Evolutionary conservation across 192 early-diverging fungal species (phyloP), one percentile per base, ranked within the genome.

Genomic region (Spizellomyces sp.): DNA sequence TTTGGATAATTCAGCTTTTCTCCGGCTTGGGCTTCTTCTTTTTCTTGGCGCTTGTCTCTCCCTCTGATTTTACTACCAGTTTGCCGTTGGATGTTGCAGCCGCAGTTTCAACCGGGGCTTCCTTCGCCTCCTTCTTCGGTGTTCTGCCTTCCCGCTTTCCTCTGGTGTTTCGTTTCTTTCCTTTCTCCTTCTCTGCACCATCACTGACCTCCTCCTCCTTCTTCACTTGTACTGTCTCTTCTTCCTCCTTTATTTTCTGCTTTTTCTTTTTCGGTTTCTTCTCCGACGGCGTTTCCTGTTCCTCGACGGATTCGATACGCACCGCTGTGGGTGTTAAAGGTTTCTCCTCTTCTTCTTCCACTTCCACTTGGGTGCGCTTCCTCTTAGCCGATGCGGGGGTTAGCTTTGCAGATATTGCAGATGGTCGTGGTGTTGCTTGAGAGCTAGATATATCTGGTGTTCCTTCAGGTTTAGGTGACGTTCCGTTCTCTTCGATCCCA

Each of bases 311-410:
- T 36, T 36, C 27, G 27, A 36, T 36, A 3, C 3, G 27, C 27
- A 3, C 65, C 0, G 59, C 46, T 12, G 64, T 36, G 10, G 81
- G 77, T 58, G 70, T 55, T 64, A 73, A 67, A 66, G 70, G 67
- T 45, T 71, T 58, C 50, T 42, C 14, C 45, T 62, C 57, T 19
- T 65, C 71, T 19, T 45, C 62, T 15, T 41, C 70, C 15, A 73
- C 69, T n/a, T 62, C 54, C 10, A 46, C 22, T 0, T 65, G 48
- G 6, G 69, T 62, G 9, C 70, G 43, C 65, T 73, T 75, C 50
- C 69, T 52, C 58, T 75, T 70, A 62, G 64, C 70, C 9, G 67
- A 71, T 36, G 81, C 45, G n/a, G 69, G 66, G 42, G 73, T 73
- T 9, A 61, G 45, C 42, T 60, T 75, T 48, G 74, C 73, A 7